A percentile compares a stretch with the other conserved stretches of the same genome.
Evolutionary conservation across 345 rosid genomes (phyloP).

Genomic region (Populus euphratica): DNA sequence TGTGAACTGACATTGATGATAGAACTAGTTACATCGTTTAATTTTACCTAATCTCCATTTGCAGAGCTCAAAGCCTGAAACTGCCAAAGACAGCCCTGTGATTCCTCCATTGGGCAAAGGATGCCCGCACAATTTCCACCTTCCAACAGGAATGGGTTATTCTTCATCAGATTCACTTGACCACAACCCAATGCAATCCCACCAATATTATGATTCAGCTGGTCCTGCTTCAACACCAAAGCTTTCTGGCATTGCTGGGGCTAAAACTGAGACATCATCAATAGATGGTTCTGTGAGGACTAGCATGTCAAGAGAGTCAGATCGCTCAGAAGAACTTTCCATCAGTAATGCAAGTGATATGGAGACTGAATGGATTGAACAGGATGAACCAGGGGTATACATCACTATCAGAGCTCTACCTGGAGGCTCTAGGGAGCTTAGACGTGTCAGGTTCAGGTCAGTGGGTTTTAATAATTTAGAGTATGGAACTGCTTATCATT

Average conservation of each 20-base stretch:
- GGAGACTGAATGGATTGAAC: constrained; percentile 94
- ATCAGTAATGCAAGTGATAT: constrained; percentile 85
- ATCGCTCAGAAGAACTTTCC: constrained; percentile 73
- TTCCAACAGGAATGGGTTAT: constrained; percentile 46
- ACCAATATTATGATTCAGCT: constrained; percentile 37
- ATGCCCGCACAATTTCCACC: constrained; percentile 40
- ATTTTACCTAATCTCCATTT: background rate
- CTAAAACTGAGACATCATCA: constrained; percentile 75
- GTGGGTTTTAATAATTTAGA: constrained; percentile 1
- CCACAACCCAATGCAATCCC: constrained; percentile 50
- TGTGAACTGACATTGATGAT: background rate
- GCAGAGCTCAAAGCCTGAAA: constrained; percentile 57
- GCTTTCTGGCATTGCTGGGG: constrained; percentile 61
- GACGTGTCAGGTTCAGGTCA: constrained; percentile 96
- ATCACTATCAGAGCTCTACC: constrained; percentile 77
- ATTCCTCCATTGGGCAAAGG: constrained; percentile 83
- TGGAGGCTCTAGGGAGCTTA: constrained; percentile 78
- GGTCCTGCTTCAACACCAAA: constrained; percentile 68
- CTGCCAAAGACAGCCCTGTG: constrained; percentile 60
- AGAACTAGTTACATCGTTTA: background rate
- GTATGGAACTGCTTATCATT: background rate
- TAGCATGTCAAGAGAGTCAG: constrained; percentile 73
- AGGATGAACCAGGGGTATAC: constrained; percentile 93
- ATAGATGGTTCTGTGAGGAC: constrained; percentile 64
- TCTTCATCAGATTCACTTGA: constrained; percentile 64